Evolutionary conservation across 148 eudicot species (phyloP), one percentile per base, ranked within the genome.

Genomic region (Silene conica): DNA sequence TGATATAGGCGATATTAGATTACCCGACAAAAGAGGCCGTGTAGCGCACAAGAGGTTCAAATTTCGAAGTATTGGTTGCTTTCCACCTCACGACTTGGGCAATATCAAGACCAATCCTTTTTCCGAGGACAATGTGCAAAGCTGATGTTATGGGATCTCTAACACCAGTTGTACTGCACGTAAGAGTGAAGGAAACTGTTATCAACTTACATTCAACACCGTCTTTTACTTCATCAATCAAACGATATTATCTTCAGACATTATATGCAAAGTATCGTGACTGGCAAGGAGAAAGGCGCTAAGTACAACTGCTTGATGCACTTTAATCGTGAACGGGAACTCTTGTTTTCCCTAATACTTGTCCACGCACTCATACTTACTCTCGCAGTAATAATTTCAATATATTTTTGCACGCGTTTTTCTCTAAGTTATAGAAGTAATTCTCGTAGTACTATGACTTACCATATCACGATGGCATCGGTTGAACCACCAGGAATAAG

Each of bases 1-100:
- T 22, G 48, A 20, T n/a, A 21, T 5, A 72, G 18, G 71, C 61
- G 71, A 46, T 50, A 67, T 28, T 34, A 71, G 63, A 67, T 79
- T 95, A 95, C 99, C 99, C 99, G 81, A 89, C 89, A 80, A 95
- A 95, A 67, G 94, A 88, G 81, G 99, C 97, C 45, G 99, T 91
- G 85, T 92, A 95, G 85, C 96, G 94, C 79, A 89, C 89, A 77
- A 77, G 86, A 67, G 97, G 97, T 83, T 95, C 90, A 71, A 85
- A 86, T 74, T 87, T 84, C 19, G 96, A 87, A 26, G 83, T 81
- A 15, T 78, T 73, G 23, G 90, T 82, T 61, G 78, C 76, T 84
- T 92, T 89, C 99, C 99, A 92, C 79, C 89, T 83, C 19, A 95
- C 94, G 76, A 95, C 89, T 86, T 95, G 99, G 83, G 96, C 97